These are phyloP conservation scores for Neurospora tetrasperma DNA, from an alignment of 495 filamentous ascomycete genomes.

Conservation along the genomic window DNA sequence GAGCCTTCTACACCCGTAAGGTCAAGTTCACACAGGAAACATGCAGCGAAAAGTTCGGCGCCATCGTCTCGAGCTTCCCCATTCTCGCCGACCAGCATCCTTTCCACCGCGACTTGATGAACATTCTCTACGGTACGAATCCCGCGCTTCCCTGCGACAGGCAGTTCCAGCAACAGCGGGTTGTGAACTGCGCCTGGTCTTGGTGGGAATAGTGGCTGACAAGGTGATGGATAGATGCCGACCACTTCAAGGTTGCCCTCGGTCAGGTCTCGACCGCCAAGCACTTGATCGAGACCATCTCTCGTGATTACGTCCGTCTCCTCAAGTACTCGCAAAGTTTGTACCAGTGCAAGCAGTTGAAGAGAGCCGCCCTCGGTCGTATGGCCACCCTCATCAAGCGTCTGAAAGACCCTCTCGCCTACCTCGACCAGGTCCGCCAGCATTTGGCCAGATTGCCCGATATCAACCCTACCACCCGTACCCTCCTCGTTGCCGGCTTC, in stretches of 20 bases:
- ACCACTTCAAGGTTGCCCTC: slow-evolving; percentile 94
- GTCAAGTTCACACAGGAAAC: slow-evolving; percentile 99
- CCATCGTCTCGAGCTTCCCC: slow-evolving; percentile 87
- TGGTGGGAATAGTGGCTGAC: not conserved
- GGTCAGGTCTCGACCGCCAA: slow-evolving; percentile 94
- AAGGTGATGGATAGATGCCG: slow-evolving; percentile 77
- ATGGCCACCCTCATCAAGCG: slow-evolving; percentile 95
- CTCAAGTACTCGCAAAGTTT: slow-evolving; percentile 86
- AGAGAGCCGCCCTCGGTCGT: slow-evolving; percentile 52
- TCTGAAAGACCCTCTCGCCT: slow-evolving; percentile 85
- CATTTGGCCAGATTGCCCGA: slow-evolving; percentile 95
- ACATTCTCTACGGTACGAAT: slow-evolving; percentile 48
- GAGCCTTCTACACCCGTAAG: slow-evolving; percentile 94
- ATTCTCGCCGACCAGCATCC: slow-evolving; percentile 93
- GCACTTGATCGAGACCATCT: slow-evolving; percentile 90
- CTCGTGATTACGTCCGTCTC: slow-evolving; percentile 85
- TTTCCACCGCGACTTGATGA: slow-evolving; percentile 63
- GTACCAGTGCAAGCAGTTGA: slow-evolving; percentile 52
- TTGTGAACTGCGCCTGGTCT: slow-evolving; percentile 39
- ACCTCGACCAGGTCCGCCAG: slow-evolving; percentile 95
- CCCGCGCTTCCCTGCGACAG: no score
- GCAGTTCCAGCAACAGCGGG: not conserved
- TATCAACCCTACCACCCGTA: slow-evolving; percentile 93
- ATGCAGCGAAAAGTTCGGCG: slow-evolving; percentile 82
- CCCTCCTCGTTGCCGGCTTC: slow-evolving; percentile 90